phyloP scores from a whole-genome alignment of 176 grass and related monocot species.

The Oryza glaberrima region DNA sequence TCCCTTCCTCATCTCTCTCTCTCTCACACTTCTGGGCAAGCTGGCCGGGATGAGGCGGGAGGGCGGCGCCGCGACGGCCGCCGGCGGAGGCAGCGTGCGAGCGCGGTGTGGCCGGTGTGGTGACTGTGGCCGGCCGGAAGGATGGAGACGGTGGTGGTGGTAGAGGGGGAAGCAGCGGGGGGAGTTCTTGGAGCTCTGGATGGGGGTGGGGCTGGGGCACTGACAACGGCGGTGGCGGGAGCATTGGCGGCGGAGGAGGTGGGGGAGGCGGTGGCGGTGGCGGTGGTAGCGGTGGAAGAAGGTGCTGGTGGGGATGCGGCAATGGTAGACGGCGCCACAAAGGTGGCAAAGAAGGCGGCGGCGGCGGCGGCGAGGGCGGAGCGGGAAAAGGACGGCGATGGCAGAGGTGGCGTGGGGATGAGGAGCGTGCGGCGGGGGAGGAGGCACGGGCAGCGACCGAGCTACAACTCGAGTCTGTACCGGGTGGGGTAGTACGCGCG shows the following conservation, averaged over 20 bases:
- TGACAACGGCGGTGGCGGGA: conserved; percentile 40
- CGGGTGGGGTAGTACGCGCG: conserved; percentile 79
- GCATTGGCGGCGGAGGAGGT: conserved; percentile 33
- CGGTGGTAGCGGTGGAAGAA: conserved; percentile 30
- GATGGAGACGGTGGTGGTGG: conserved; percentile 41
- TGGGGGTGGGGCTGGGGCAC: conserved; percentile 46
- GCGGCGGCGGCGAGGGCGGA: not conserved
- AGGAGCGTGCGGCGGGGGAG: not conserved
- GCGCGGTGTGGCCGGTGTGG: no score
- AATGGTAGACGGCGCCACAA: not conserved
- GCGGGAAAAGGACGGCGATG: not conserved
- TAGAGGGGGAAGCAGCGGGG: conserved; percentile 26
- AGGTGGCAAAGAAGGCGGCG: not conserved
- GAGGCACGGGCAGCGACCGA: conserved; percentile 45
- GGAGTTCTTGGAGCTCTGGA: conserved; percentile 36
- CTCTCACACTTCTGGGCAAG: no score
- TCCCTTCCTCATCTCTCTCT: no score
- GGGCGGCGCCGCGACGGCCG: no score
- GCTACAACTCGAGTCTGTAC: conserved; percentile 82
- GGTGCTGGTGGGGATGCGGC: not conserved
- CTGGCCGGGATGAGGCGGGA: no score
- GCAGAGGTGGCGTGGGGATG: no score
- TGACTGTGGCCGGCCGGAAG: conserved; percentile 15
- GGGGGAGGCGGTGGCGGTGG: conserved; percentile 38
- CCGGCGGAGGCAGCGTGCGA: no score